Evolutionary conservation across 768 basidiomycete species (phyloP).

Genomic region (Serendipita sp.): DNA sequence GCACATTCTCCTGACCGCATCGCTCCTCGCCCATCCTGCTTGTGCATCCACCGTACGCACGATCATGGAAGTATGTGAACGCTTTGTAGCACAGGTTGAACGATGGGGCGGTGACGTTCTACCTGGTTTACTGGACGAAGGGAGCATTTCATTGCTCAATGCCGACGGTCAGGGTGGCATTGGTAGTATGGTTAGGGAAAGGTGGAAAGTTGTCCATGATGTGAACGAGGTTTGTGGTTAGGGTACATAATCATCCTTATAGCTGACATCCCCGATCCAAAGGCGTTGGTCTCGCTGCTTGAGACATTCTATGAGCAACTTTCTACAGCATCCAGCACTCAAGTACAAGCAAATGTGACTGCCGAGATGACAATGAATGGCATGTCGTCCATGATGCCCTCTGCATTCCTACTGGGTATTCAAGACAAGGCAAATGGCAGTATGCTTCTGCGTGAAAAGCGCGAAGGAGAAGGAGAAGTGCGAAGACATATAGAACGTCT

Average conservation of each 20-base stretch:
- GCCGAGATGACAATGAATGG: slow-evolving; percentile 1
- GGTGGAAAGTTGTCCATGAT: slow-evolving; percentile 50
- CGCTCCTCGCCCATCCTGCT: slow-evolving; percentile 50
- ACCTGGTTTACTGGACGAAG: slow-evolving; percentile 69
- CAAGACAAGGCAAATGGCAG: neutral
- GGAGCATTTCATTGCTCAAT: slow-evolving; percentile 37
- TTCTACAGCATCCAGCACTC: slow-evolving; percentile 29
- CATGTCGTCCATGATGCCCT: neutral
- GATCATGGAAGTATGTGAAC: slow-evolving; percentile 70
- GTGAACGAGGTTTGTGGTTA: slow-evolving; percentile 49
- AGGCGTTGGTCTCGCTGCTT: slow-evolving; percentile 54
- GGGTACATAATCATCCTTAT: neutral
- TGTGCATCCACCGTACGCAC: slow-evolving; percentile 48
- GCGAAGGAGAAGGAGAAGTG: slow-evolving; percentile 48
- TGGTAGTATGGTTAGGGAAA: slow-evolving; percentile 56
- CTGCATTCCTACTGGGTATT: neutral
- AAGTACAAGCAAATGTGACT: slow-evolving; percentile 3
- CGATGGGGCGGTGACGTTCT: slow-evolving; percentile 86
- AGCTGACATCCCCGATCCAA: neutral
- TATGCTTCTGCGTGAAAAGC: neutral
- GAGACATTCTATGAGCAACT: slow-evolving; percentile 70
- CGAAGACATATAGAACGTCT: slow-evolving; percentile 70
- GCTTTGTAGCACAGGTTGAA: slow-evolving; percentile 76
- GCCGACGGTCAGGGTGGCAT: slow-evolving; percentile 33
- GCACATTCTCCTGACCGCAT: slow-evolving; percentile 61